Evolutionary conservation across 2,329 filamentous ascomycete genomes (phyloP), one percentile per base, ranked within the genome.

Genomic region (Pseudogymnoascus sp.): DNA sequence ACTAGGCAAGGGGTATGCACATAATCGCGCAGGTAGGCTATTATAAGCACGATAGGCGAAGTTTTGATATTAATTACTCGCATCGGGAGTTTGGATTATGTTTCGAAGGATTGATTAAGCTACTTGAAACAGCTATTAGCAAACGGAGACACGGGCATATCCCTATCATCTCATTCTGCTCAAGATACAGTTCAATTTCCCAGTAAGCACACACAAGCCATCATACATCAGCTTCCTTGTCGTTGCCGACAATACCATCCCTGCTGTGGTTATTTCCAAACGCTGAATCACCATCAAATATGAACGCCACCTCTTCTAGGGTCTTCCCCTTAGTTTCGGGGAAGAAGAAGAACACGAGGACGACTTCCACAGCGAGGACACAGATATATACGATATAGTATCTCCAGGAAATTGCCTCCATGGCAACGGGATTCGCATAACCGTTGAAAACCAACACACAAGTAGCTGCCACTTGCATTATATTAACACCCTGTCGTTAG

Each of bases 341-440:
- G 46, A 62, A 69, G 11, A 59, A 50, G 41, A 66, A 67, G 8
- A 40, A 69, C 8, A 62, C 59, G n/a, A 41, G 56, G 12, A 68
- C 16, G 24, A 37, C 53, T 6, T 63, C 56, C 14, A 62, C n/a
- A 4, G 66, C 38, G 11, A 67, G 37, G 8, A 69, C 59, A 11
- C 53, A 59, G n/a, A 68, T 46, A 19, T 62, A 69, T 2, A 69
- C 62, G 10, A 69, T 62, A 37, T 68, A 69, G 19, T 66, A 76
- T 60, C 71, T 74, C 75, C 74, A 76, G 7, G 65, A 64, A 24
- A 77, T 69, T 0, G 64, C 65, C 0, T 68, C 66, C 8, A 76
- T 71, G 0, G 74, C 77, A 6, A 78, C 72, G 0, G 77, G 75
- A 64, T 78, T 78, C 24, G 75, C 76, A 53, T 76, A 78, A 56